Evolutionary conservation across 1,284 basidiomycete species (phyloP).

Genomic region (Chalciporus piperatoides): DNA sequence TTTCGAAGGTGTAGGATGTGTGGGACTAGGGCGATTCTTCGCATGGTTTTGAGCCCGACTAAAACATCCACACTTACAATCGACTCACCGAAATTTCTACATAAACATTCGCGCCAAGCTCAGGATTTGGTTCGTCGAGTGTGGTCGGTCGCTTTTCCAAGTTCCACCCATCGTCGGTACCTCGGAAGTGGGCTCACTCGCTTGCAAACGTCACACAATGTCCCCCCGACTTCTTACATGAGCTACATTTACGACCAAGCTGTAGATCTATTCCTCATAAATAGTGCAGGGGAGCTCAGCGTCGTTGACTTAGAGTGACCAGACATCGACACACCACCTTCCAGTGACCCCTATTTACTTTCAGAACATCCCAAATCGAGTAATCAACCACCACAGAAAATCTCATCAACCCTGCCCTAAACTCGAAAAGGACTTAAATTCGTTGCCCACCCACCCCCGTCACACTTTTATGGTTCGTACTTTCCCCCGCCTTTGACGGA

Average conservation of each 20-base stretch:
- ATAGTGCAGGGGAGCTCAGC: too few relatives aligned
- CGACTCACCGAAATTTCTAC: too few relatives aligned
- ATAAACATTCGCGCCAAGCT: not conserved
- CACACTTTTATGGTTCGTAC: constrained; percentile 31
- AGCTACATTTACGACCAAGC: too few relatives aligned
- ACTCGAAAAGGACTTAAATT: constrained; percentile 27
- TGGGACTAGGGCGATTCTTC: not conserved
- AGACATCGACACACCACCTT: too few relatives aligned
- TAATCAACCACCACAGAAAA: not conserved
- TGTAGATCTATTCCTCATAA: too few relatives aligned
- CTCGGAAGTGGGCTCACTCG: too few relatives aligned
- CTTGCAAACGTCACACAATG: too few relatives aligned
- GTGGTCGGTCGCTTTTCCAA: too few relatives aligned
- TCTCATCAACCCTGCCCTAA: constrained; percentile 31
- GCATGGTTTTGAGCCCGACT: not conserved
- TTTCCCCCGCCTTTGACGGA: constrained; percentile 1
- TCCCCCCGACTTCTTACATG: too few relatives aligned
- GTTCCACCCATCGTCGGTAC: too few relatives aligned
- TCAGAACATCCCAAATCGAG: not conserved
- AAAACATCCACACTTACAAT: not conserved
- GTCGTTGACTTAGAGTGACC: too few relatives aligned
- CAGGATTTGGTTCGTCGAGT: not conserved
- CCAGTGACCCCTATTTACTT: too few relatives aligned
- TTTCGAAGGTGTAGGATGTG: constrained; percentile 44
- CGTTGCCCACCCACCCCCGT: constrained; percentile 6